phyloP scores from a whole-genome alignment of 192 early-diverging fungal genomes.

The Anaeromyces robustus region DNA sequence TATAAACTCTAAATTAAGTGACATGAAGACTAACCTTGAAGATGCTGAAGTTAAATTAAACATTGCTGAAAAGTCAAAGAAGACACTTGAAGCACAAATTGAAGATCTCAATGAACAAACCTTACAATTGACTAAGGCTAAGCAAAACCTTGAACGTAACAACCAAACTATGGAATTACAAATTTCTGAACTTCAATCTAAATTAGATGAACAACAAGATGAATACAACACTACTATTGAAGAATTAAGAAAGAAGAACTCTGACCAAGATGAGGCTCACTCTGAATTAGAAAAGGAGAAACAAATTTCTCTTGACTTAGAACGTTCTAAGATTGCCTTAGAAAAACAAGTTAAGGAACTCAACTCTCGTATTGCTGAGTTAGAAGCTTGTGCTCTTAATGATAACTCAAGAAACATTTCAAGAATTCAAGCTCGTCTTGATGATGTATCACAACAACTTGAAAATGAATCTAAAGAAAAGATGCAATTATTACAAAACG shows the following conservation, averaged over 20 bases:
- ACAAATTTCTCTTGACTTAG: conserved; percentile 27
- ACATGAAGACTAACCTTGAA: conserved; percentile 34
- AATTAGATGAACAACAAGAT: conserved; percentile 60
- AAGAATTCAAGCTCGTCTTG: conserved; percentile 39
- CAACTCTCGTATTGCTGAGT: conserved; percentile 51
- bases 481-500: conserved; percentile 31
- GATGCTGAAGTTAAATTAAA: conserved; percentile 52
- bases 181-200: conserved; percentile 49
- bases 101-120: conserved; percentile 58
- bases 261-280: conserved; percentile 37
- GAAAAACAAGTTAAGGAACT: conserved; percentile 77
- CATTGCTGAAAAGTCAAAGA: conserved; percentile 51
- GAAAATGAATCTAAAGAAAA: conserved; percentile 50
- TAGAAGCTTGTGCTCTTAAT: conserved; percentile 46
- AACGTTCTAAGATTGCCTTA: conserved; percentile 41
- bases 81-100: conserved; percentile 52
- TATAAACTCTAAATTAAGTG: conserved; percentile 34
- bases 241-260: conserved; percentile 29
- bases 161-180: conserved; percentile 56
- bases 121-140: conserved; percentile 45
- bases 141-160: conserved; percentile 52
- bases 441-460: conserved; percentile 38
- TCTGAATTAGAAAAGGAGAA: conserved; percentile 61
- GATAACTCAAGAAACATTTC: conserved; percentile 34
- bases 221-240: conserved; percentile 42